These are phyloP conservation scores for Oenanthe sinensis DNA, from an alignment of 129 eudicot genomes.

Conservation along the genomic window DNA sequence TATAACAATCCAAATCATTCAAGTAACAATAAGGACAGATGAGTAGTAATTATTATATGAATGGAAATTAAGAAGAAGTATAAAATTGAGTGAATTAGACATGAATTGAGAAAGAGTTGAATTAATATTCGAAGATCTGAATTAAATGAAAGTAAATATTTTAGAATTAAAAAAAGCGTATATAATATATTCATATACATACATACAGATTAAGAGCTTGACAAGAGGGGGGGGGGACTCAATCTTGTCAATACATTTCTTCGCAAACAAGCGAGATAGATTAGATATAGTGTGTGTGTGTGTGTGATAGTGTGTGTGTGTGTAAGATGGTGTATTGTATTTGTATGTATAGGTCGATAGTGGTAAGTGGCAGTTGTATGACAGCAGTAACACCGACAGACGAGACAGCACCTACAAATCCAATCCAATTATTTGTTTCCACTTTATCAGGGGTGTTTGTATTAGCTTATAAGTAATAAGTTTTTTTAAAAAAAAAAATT, in stretches of 20 bases:
- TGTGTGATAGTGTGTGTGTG: background rate
- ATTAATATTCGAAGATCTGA: background rate
- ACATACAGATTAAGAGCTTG: background rate
- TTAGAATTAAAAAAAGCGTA: background rate
- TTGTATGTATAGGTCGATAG: background rate
- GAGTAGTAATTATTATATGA: too few species aligned
- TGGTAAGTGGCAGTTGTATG: background rate
- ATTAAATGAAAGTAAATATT: background rate
- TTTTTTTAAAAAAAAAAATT: too few species aligned
- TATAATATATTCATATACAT: too few species aligned
- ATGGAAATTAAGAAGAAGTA: too few species aligned
- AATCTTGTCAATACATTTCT: constrained; percentile 1
- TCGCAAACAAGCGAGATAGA: background rate
- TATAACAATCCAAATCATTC: too few species aligned
- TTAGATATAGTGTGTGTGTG: background rate
- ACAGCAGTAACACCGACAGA: background rate
- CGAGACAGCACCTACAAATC: background rate
- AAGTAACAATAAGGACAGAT: too few species aligned
- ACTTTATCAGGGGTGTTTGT: too few species aligned
- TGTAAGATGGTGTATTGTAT: background rate
- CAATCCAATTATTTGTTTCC: background rate
- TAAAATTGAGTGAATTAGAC: background rate
- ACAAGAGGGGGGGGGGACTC: background rate
- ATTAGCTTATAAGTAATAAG: too few species aligned
- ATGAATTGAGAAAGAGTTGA: background rate